These are phyloP conservation scores for Hygrocybe punicea DNA, from an alignment of 768 basidiomycete species.

Conservation along the genomic window DNA sequence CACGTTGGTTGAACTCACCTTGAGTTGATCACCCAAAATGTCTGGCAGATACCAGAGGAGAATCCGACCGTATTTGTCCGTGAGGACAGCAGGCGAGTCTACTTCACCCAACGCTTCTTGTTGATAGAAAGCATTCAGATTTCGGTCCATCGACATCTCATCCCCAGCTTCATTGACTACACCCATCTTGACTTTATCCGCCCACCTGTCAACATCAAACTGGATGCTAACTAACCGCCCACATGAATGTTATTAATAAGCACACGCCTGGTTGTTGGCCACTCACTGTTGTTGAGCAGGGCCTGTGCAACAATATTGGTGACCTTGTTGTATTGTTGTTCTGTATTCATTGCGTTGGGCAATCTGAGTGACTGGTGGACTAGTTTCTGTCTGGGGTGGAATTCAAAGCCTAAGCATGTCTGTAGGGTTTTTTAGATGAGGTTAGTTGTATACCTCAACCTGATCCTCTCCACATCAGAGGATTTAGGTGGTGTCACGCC, in stretches of 20 bases:
- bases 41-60: background rate
- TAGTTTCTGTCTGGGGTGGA: background rate
- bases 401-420: too few species aligned
- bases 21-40: background rate
- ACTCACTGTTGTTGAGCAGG: background rate
- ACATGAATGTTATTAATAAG: background rate
- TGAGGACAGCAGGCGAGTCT: background rate
- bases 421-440: too few species aligned
- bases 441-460: too few species aligned
- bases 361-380: background rate
- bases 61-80: background rate
- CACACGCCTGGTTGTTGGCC: too few species aligned
- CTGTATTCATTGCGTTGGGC: background rate
- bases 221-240: background rate
- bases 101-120: background rate
- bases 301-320: background rate
- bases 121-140: background rate
- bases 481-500: too few species aligned
- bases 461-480: too few species aligned
- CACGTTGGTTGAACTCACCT: background rate
- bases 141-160: background rate
- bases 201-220: background rate
- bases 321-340: background rate
- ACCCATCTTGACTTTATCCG: background rate
- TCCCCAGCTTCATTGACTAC: background rate